Base-by-base conservation (phyloP, 768 basidiomycete species). In the Rickenella mellea region DNA sequence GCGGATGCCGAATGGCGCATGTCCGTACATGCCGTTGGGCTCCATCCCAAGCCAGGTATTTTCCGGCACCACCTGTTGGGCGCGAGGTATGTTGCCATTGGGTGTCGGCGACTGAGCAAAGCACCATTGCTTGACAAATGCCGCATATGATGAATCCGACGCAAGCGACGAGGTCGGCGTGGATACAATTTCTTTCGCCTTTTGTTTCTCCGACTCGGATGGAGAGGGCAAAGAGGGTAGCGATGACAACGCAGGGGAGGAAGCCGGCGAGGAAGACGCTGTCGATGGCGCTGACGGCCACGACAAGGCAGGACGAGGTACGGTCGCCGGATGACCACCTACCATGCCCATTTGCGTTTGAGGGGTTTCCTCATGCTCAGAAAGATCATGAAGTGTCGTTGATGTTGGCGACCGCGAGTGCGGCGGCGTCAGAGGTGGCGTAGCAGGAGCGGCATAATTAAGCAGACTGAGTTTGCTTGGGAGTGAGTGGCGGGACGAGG, bases 81-180 rank as follows among this genome's bases (percentile, higher is more conserved):
- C 19, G 4, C 4, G 33, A 22, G 19, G 33, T 5, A 7, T 36
- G 19, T 22, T 36, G 11, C 10, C 19, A 36, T 2, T 17, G 33
- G 33, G 33, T 3, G 33, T 36, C 6, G 33, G 33, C 9, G 33
- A 36, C 49, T 71, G 68, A 6, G 77, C 78, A 57, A 83, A 83
- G 56, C 80, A 82, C 80, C 80, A 83, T 54, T 78, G 73, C 42
- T 63, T 51, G 39, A 82, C 71, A 45, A 82, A 75, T 19, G 77
- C 76, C 41, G 80, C 70, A 51, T 81, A 81, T 12, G 61, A 58
- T 22, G 62, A 54, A 31, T 64, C 59, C 66, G 42, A 50, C 30
- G 57, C 36, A 46, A 5, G 22, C 37, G 15, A 48, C 44, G 38
- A 27, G 26, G 11, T 21, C n/a, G n/a, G n/a, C n/a, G n/a, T n/a